Evolutionary conservation across 2,329 filamentous ascomycete species (phyloP).

Genomic region (Curvularia verruculosa): DNA sequence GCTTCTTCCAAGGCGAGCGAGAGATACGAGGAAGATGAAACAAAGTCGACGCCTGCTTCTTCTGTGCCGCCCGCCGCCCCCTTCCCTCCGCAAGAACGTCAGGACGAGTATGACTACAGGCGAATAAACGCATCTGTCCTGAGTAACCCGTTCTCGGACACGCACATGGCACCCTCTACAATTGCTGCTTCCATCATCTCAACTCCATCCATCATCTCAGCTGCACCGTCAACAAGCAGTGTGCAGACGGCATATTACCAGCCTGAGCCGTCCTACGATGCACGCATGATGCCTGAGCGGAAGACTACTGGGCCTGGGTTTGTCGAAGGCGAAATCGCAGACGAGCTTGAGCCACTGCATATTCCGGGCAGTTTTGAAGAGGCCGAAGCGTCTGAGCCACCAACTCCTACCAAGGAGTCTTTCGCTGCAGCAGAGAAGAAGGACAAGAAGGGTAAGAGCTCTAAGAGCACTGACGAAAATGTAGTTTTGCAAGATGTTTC

Average conservation of each 20-base stretch:
- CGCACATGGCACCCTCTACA: slow-evolving; percentile 29
- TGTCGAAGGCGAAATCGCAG: slow-evolving; percentile 44
- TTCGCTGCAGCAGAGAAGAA: slow-evolving; percentile 24
- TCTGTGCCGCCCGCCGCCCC: slow-evolving; percentile 30
- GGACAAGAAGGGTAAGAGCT: slow-evolving; percentile 37
- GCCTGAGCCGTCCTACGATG: slow-evolving; percentile 51
- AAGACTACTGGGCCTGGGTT: slow-evolving; percentile 40
- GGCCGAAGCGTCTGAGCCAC: slow-evolving; percentile 30
- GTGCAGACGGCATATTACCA: slow-evolving; percentile 49
- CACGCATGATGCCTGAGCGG: slow-evolving; percentile 20
- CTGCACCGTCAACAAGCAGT: slow-evolving; percentile 29
- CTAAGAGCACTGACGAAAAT: slow-evolving; percentile 31
- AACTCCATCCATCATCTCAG: slow-evolving; percentile 11
- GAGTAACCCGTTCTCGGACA: slow-evolving; percentile 40
- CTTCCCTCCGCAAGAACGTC: slow-evolving; percentile 27
- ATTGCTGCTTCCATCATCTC: slow-evolving; percentile 30
- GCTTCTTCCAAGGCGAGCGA: slow-evolving; percentile 37
- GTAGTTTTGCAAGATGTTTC: slow-evolving; percentile 27
- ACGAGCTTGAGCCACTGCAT: slow-evolving; percentile 64
- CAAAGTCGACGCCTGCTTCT: slow-evolving; percentile 30
- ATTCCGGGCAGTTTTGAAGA: slow-evolving; percentile 68
- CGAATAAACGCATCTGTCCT: slow-evolving; percentile 26
- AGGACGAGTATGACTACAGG: slow-evolving; percentile 22
- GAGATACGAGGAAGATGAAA: slow-evolving; percentile 43
- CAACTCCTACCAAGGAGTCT: slow-evolving; percentile 23